These are phyloP conservation scores for Rhodomyrtus psidioides DNA, from an alignment of 441 rosid species.

Conservation along the genomic window DNA sequence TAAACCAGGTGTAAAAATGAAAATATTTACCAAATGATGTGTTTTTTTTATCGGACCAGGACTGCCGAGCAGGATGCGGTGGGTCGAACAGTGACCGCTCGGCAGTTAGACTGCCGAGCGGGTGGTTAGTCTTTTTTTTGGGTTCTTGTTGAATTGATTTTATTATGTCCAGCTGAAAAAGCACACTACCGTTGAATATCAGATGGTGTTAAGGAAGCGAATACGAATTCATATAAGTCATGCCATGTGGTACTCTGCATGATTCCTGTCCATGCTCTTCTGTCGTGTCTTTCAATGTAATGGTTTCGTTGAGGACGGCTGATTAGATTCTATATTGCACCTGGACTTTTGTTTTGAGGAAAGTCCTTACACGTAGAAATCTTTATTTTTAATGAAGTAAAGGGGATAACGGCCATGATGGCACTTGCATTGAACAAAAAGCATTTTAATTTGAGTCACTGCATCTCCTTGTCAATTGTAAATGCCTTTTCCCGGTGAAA, in stretches of 20 bases:
- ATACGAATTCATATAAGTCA: background rate
- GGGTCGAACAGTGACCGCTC: too few species aligned
- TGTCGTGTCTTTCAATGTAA: background rate
- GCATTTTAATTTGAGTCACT: background rate
- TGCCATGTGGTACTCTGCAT: background rate
- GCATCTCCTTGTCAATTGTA: background rate
- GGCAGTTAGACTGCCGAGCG: too few species aligned
- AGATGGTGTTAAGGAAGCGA: background rate
- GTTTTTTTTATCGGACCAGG: too few species aligned
- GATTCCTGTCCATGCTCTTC: background rate
- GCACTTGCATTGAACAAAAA: background rate
- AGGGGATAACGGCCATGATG: background rate
- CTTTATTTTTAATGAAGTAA: background rate
- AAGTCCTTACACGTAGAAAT: background rate
- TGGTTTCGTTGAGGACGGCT: background rate
- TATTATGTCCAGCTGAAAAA: background rate
- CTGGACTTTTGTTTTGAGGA: background rate
- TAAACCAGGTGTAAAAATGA: too few species aligned
- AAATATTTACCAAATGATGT: too few species aligned
- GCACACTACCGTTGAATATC: background rate
- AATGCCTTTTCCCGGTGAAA: background rate
- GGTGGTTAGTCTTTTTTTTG: too few species aligned
- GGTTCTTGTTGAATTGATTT: too few species aligned
- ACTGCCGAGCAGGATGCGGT: too few species aligned
- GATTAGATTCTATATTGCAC: background rate